Percentiles rank a stretch among this genome's conserved stretches.
phyloP scores from a whole-genome alignment of 352 stramenopile species.

The Globisporangium sylvaticum region DNA sequence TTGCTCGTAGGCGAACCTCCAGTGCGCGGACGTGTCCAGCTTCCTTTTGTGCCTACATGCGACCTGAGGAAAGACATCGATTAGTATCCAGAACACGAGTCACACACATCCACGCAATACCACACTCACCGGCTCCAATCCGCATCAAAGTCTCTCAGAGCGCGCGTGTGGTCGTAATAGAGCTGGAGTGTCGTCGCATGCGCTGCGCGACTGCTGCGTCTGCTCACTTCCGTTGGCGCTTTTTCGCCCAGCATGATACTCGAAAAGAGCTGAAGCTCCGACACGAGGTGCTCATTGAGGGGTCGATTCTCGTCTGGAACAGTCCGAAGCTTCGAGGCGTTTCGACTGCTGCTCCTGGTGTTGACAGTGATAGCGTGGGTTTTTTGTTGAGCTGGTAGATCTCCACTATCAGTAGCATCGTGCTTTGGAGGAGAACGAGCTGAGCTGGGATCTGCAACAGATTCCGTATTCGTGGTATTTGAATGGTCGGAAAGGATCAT shows the following conservation, averaged over 20 bases:
- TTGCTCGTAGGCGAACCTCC: background rate
- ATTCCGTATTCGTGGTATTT: background rate
- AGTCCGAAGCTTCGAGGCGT: slow-evolving; percentile 2
- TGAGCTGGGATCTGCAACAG: background rate
- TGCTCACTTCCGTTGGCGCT: background rate
- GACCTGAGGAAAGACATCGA: background rate
- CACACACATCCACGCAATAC: slow-evolving; percentile 4
- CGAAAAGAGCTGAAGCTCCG: slow-evolving; percentile 45
- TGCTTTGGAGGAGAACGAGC: background rate
- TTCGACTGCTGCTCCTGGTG: background rate
- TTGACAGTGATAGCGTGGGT: background rate
- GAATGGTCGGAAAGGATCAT: background rate
- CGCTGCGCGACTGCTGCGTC: slow-evolving; percentile 21
- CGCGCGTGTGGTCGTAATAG: slow-evolving; percentile 41
- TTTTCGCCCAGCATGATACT: slow-evolving; percentile 23
- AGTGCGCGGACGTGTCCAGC: background rate
- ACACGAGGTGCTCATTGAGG: slow-evolving; percentile 49
- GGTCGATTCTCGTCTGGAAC: slow-evolving; percentile 31
- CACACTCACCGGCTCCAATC: slow-evolving; percentile 40
- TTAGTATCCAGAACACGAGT: slow-evolving; percentile 10
- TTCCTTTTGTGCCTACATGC: background rate
- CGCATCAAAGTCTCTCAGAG: slow-evolving; percentile 51
- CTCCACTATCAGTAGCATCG: background rate
- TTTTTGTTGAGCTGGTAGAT: background rate
- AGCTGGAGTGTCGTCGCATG: slow-evolving; percentile 40